Percentiles rank a stretch among this genome's conserved stretches.
These are phyloP conservation scores for Castanea mollissima DNA, from an alignment of 306 rosid species.

Conservation along the genomic window DNA sequence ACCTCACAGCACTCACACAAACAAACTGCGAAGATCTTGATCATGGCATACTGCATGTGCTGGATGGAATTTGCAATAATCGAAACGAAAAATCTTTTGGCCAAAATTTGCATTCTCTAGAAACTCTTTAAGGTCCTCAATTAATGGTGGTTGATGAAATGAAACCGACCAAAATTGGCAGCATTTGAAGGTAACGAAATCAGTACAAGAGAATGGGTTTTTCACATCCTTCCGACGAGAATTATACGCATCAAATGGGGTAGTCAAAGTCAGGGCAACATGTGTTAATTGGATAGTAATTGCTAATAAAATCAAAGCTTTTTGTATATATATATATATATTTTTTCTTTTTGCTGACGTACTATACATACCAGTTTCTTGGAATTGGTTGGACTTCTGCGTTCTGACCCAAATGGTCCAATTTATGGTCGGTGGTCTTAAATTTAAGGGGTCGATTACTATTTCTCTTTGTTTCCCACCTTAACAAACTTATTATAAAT, in stretches of 20 bases:
- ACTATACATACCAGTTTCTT: neutral
- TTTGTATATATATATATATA: too few relatives aligned
- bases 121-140: neutral
- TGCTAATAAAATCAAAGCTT: too few relatives aligned
- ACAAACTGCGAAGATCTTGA: too few relatives aligned
- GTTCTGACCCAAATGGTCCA: slow-evolving; percentile 15
- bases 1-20: too few relatives aligned
- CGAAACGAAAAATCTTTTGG: too few relatives aligned
- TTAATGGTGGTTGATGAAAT: neutral
- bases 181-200: neutral
- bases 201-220: neutral
- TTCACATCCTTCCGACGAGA: neutral
- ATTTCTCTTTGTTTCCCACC: too few relatives aligned
- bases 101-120: too few relatives aligned
- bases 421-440: slow-evolving; percentile 38
- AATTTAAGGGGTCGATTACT: neutral
- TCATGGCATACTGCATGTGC: too few relatives aligned
- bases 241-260: neutral
- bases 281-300: neutral
- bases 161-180: slow-evolving; percentile 25
- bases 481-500: too few relatives aligned
- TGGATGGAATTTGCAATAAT: too few relatives aligned
- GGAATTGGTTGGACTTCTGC: slow-evolving; percentile 36
- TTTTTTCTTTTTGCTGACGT: too few relatives aligned
- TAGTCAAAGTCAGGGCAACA: neutral